These are phyloP conservation scores for Arachnomyces sp. DNA, from an alignment of 2,329 filamentous ascomycete genomes.

Conservation along the genomic window DNA sequence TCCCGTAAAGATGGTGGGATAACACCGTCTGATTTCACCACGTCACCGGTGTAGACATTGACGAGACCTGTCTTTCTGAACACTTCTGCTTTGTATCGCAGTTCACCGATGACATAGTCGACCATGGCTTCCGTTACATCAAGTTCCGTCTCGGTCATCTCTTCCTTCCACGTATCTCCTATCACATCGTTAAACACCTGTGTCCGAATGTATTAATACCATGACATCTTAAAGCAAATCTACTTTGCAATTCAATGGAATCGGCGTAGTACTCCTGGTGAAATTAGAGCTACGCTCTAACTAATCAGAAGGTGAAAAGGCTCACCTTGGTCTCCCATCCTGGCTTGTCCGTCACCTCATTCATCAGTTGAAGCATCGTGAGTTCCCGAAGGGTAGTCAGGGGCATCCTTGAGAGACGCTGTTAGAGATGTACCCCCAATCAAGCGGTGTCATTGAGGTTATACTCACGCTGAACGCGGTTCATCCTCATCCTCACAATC, in stretches of 20 bases:
- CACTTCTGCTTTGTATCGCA: slow-evolving; percentile 38
- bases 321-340: slow-evolving; percentile 27
- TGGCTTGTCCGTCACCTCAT: slow-evolving; percentile 27
- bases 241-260: no score
- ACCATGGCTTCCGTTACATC: slow-evolving; percentile 20
- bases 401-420: neutral
- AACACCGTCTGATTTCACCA: slow-evolving; percentile 44
- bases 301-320: neutral
- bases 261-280: no score
- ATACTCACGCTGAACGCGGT: neutral
- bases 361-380: slow-evolving; percentile 26
- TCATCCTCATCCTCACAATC: slow-evolving; percentile 1
- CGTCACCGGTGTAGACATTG: slow-evolving; percentile 33
- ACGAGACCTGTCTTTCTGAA: slow-evolving; percentile 32
- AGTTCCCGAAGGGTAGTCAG: slow-evolving; percentile 20
- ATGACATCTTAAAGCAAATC: no score
- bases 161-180: slow-evolving; percentile 18
- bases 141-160: slow-evolving; percentile 10
- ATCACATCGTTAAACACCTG: slow-evolving; percentile 20
- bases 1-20: slow-evolving; percentile 31
- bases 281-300: no score
- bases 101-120: slow-evolving; percentile 33
- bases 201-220: no score
- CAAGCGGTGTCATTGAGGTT: neutral
- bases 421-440: slow-evolving; percentile 1